Base-by-base conservation (phyloP, 345 rosid species). In the Linum trigynum region DNA sequence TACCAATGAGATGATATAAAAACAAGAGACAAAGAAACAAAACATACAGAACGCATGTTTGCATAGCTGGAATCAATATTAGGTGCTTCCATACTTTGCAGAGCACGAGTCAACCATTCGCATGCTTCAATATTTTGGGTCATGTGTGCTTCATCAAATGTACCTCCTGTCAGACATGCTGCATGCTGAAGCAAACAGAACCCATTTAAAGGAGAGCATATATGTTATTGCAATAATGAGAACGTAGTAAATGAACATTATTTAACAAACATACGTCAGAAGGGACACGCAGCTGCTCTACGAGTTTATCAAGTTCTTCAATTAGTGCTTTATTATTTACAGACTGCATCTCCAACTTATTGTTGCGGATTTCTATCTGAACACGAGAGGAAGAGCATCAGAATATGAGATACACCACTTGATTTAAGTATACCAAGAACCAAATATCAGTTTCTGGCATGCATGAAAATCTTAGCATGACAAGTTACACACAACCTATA, bases 281-380 rank as follows among this genome's bases (percentile, higher is more conserved):
- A 78, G 97, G 99, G 65, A 88, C 89, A 56, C 78, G 79, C 74
- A 94, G 55, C 50, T 92, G 80, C 65, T 85, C 92, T 71, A 91
- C 82, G 73, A 94, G 88, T 83, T 85, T 88, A 69, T 94, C 99
- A 74, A 94, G 97, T 69, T 88, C 99, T 70, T 83, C 92, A 61
- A 94, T 85, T 71, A 94, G 92, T 62, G 92, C 81, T 76, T 79
- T 86, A 72, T 91, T 94, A 79, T 91, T 94, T 56, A 87, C 96
- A 81, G 96, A 88, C 69, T 88, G 95, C 96, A 87, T 87, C 84
- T 89, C 99, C 78, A 94, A 78, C 71, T 87, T 91, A 85, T 94
- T 94, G 78, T 94, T 94, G 69, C 99, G 95, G 35, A 79, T 86
- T 84, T 94, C 99, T 75, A 94, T 94, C 99, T 91, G 95, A 57